A percentile compares a stretch with the other conserved stretches of the same genome.
These are phyloP conservation scores for Pinus tabuliformis DNA, from an alignment of 75 land plant genomes.

Conservation along the genomic window DNA sequence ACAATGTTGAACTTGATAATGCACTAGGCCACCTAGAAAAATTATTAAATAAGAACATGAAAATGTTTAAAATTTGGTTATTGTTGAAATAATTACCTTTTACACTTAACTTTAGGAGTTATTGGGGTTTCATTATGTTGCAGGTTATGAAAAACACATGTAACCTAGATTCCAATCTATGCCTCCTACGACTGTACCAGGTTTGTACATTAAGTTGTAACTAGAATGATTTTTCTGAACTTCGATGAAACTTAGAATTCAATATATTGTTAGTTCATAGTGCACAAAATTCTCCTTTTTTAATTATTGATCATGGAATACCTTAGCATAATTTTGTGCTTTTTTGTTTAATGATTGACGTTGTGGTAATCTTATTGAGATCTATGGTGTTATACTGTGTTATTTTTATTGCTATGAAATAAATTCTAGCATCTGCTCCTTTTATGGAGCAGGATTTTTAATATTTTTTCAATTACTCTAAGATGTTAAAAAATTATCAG, in stretches of 20 bases:
- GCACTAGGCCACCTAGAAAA: background rate
- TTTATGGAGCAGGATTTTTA: background rate
- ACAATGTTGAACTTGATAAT: background rate
- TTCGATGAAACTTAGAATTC: background rate
- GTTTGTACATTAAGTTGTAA: slow-evolving; percentile 24
- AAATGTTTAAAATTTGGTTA: background rate
- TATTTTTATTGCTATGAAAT: background rate
- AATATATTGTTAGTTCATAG: background rate
- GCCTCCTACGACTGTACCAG: slow-evolving; percentile 97
- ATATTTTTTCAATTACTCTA: background rate
- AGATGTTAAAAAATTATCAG: background rate
- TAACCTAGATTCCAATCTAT: slow-evolving; percentile 91
- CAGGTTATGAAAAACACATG: slow-evolving; percentile 88
- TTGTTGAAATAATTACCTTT: background rate
- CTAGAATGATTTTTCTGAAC: background rate
- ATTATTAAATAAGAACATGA: background rate
- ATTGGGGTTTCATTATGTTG: background rate
- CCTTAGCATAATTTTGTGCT: background rate
- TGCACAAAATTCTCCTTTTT: background rate
- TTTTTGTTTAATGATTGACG: background rate
- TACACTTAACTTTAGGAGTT: background rate
- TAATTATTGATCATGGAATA: background rate
- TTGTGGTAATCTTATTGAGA: background rate
- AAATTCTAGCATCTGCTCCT: background rate
- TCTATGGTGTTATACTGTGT: background rate